Conservation (phyloP, 768 basidiomycete genomes). For the Pulveroboletus sp. region DNA sequence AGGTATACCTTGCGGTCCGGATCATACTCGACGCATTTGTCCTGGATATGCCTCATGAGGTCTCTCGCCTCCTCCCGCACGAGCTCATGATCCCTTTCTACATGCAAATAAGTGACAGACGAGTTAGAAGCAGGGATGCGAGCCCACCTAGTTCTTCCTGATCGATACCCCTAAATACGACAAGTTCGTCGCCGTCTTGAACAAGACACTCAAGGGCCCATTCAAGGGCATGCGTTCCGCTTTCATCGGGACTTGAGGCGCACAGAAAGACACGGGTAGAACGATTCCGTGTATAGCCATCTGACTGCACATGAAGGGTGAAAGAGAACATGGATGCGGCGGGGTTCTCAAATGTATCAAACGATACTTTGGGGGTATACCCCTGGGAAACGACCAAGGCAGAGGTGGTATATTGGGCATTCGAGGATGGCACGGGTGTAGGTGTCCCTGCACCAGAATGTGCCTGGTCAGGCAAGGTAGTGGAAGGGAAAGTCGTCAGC, state of each 20-base stretch:
- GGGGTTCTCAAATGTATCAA: conserved; percentile 84
- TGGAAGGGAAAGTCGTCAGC: conserved; percentile 12
- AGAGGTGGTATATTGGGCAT: conserved; percentile 12
- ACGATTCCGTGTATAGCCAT: conserved; percentile 68
- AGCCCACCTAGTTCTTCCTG: conserved; percentile 73
- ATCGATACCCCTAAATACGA: conserved; percentile 88
- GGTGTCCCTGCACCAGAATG: conserved; percentile 11
- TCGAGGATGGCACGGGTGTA: conserved; percentile 15
- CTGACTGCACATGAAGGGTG: conserved; percentile 79
- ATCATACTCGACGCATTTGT: conserved; percentile 73
- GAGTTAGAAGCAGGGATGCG: not conserved
- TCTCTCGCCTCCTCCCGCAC: conserved; percentile 83
- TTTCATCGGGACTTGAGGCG: conserved; percentile 84
- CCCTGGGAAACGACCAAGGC: conserved; percentile 27
- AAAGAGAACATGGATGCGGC: conserved; percentile 83
- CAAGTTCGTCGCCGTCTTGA: conserved; percentile 87
- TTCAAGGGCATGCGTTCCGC: conserved; percentile 81
- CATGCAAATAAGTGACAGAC: not conserved
- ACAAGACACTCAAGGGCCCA: conserved; percentile 86
- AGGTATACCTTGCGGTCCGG: conserved; percentile 61
- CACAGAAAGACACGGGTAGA: conserved; percentile 87
- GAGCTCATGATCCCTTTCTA: conserved; percentile 72
- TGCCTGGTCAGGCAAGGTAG: conserved; percentile 19
- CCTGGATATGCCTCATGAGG: conserved; percentile 75
- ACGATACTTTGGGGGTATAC: conserved; percentile 54